phyloP scores from a whole-genome alignment of 768 basidiomycete genomes.

The Suillus alpinus region DNA sequence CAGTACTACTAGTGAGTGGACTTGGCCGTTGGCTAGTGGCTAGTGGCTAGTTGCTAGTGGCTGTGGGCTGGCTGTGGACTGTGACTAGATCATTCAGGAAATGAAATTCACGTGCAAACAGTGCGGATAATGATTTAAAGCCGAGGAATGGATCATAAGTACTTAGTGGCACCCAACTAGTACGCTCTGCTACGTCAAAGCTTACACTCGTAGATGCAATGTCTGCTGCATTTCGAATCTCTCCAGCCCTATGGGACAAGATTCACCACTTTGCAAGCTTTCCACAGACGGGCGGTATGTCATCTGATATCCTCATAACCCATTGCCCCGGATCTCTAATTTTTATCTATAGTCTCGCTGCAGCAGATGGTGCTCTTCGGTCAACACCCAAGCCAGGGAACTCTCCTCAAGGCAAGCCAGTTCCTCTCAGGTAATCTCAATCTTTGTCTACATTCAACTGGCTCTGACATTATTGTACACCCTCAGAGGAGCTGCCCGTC shows the following conservation, averaged over 20 bases:
- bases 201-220: constrained; percentile 20
- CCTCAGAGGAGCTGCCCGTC: constrained; percentile 87
- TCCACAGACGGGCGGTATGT: constrained; percentile 86
- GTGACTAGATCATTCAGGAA: background rate
- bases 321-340: background rate
- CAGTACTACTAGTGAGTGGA: background rate
- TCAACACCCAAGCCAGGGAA: constrained; percentile 93
- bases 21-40: background rate
- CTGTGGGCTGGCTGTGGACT: background rate
- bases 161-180: no score
- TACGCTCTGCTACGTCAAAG: background rate
- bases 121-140: background rate
- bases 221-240: constrained; percentile 62
- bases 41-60: background rate
- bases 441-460: background rate
- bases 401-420: constrained; percentile 86
- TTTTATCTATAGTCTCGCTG: constrained; percentile 64
- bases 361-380: constrained; percentile 99
- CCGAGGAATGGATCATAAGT: background rate
- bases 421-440: constrained; percentile 70
- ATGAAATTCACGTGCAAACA: constrained; percentile 2
- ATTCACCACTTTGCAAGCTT: constrained; percentile 90
- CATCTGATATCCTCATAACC: background rate
- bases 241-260: constrained; percentile 79
- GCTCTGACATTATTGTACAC: background rate